phyloP scores from a whole-genome alignment of 2,329 filamentous ascomycete genomes.

The Verruconis gallopava region DNA sequence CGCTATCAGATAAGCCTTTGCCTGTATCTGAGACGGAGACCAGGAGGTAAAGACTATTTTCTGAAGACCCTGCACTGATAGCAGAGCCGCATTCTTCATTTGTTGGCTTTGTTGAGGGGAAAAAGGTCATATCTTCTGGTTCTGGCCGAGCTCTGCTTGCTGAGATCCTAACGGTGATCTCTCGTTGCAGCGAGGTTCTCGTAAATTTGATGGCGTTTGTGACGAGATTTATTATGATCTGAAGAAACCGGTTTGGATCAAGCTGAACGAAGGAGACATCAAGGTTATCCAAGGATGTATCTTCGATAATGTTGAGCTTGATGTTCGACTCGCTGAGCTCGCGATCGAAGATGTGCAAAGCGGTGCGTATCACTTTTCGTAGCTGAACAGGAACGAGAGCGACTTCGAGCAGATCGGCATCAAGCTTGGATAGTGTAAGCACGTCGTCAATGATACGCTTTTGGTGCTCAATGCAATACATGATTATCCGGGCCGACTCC shows the following conservation, averaged over 20 bases:
- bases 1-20: constrained; percentile 43
- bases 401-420: constrained; percentile 5
- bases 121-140: constrained; percentile 10
- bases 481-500: constrained; percentile 1
- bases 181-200: not conserved
- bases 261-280: constrained; percentile 5
- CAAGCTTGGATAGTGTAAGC: constrained; percentile 9
- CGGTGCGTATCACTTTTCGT: not conserved
- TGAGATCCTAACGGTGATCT: constrained; percentile 17
- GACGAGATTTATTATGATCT: constrained; percentile 9
- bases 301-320: constrained; percentile 4
- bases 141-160: constrained; percentile 13
- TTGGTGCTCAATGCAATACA: constrained; percentile 7
- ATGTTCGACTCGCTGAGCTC: constrained; percentile 4
- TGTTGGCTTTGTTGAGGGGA: constrained; percentile 8
- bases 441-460: constrained; percentile 10
- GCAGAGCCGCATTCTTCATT: not conserved
- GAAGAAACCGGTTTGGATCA: constrained; percentile 9
- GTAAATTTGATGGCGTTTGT: constrained; percentile 11
- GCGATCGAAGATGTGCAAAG: constrained; percentile 5
- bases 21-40: constrained; percentile 12
- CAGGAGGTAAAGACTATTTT: constrained; percentile 11
- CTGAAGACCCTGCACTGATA: constrained; percentile 10
- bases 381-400: constrained; percentile 1
- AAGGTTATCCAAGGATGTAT: constrained; percentile 3